A percentile compares a stretch with the other conserved stretches of the same genome.
These are phyloP conservation scores for Sphaerulina musiva DNA, from an alignment of 2,329 filamentous ascomycete species.

Conservation along the genomic window DNA sequence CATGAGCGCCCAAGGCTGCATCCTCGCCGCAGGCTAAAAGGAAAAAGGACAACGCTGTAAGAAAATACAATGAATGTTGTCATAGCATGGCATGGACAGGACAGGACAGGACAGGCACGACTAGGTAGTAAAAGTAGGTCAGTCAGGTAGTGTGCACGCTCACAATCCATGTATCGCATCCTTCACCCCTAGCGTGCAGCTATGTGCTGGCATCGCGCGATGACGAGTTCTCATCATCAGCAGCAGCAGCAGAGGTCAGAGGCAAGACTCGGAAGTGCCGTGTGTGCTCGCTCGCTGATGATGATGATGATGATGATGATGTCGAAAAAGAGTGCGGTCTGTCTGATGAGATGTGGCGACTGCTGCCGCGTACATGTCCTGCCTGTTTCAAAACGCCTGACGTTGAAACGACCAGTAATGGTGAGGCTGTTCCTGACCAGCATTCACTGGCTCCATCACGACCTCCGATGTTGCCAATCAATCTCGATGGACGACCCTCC, in stretches of 20 bases:
- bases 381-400: conserved; percentile 10
- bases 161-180: conserved; percentile 7
- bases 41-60: too few relatives aligned
- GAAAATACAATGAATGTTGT: not conserved
- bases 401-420: conserved; percentile 19
- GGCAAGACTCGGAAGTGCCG: not conserved
- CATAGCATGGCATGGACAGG: not conserved
- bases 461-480: conserved; percentile 14
- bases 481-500: conserved; percentile 8
- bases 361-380: not conserved
- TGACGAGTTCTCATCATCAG: not conserved
- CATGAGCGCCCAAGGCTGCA: conserved; percentile 10
- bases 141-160: not conserved
- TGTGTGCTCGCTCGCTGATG: too few relatives aligned
- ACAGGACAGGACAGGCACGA: not conserved
- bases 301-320: too few relatives aligned
- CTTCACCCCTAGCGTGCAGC: conserved; percentile 12
- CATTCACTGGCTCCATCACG: not conserved
- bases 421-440: conserved; percentile 21
- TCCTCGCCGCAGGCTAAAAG: not conserved
- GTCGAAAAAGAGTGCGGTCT: too few relatives aligned
- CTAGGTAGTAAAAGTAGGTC: not conserved
- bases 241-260: too few relatives aligned
- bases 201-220: conserved; percentile 14
- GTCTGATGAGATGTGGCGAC: not conserved